Conservation (phyloP, 495 filamentous ascomycete genomes). For the Penicillium nucicola region DNA sequence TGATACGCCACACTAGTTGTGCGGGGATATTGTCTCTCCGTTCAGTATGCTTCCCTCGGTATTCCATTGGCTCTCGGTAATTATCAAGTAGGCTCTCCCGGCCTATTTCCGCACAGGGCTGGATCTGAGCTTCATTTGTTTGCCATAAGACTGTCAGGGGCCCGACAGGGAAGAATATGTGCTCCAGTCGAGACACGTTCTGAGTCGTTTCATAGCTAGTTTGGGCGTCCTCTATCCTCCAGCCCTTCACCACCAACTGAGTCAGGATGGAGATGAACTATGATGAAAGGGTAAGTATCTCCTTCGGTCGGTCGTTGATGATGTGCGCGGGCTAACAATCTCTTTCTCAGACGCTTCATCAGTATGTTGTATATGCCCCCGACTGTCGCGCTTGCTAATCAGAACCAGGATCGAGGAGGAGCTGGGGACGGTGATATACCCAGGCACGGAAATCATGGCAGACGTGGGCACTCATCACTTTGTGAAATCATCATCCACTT, state of each 20-base stretch:
- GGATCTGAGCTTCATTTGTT: background rate
- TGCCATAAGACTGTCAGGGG: background rate
- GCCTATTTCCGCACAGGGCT: constrained; percentile 7
- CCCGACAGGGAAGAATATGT: background rate
- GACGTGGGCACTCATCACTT: constrained; percentile 60
- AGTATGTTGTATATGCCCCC: constrained; percentile 10
- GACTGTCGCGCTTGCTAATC: background rate
- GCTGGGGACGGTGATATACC: constrained; percentile 54
- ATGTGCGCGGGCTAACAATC: constrained; percentile 1
- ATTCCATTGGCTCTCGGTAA: constrained; percentile 7
- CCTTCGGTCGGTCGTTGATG: no score
- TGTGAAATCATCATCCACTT: constrained; percentile 44
- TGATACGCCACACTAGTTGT: background rate
- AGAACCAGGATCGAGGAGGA: constrained; percentile 37
- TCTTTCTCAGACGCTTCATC: constrained; percentile 22
- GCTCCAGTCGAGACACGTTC: no score
- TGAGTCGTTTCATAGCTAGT: no score
- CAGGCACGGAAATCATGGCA: constrained; percentile 62
- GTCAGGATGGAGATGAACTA: constrained; percentile 42
- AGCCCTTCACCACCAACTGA: background rate
- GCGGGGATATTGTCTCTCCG: background rate
- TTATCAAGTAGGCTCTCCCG: constrained; percentile 2
- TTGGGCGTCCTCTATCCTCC: no score
- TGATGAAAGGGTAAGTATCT: constrained; percentile 29
- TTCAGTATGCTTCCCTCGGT: background rate